phyloP scores from a whole-genome alignment of 2,329 filamentous ascomycete genomes.

The Ophiostoma tasmaniense region DNA sequence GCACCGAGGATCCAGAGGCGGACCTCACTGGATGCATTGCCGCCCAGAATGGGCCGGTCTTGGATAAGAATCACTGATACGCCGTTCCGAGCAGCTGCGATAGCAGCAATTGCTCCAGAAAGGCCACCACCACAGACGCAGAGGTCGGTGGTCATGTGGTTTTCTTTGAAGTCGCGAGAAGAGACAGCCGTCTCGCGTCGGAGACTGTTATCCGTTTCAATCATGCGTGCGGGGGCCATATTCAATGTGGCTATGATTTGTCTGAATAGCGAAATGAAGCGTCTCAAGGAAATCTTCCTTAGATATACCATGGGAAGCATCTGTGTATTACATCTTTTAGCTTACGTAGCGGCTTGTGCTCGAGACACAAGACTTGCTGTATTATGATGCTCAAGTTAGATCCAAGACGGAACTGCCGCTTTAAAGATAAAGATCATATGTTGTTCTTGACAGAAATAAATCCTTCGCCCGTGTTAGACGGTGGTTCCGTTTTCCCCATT shows the following conservation, averaged over 20 bases:
- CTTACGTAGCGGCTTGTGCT: background rate
- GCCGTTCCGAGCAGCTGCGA: constrained; percentile 22
- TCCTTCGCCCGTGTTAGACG: background rate
- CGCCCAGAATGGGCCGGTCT: constrained; percentile 23
- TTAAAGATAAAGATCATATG: background rate
- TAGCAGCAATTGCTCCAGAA: constrained; percentile 22
- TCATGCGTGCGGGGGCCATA: constrained; percentile 23
- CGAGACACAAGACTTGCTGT: background rate
- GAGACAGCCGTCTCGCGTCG: constrained; percentile 20
- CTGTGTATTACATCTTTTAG: background rate
- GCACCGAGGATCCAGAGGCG: constrained; percentile 24
- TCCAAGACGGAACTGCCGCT: background rate
- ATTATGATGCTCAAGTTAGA: background rate
- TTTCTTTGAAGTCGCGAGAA: constrained; percentile 19
- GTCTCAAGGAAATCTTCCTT: background rate
- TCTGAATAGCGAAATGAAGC: background rate
- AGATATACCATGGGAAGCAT: background rate
- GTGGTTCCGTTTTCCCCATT: constrained; percentile 2
- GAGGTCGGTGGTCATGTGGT: constrained; percentile 22
- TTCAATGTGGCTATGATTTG: background rate
- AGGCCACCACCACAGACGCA: constrained; percentile 26
- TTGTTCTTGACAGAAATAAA: background rate
- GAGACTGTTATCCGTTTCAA: constrained; percentile 17
- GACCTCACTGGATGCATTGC: constrained; percentile 24
- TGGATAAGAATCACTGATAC: constrained; percentile 22